Conservation (phyloP, 257 asterid species). For the Scutellaria baicalensis region DNA sequence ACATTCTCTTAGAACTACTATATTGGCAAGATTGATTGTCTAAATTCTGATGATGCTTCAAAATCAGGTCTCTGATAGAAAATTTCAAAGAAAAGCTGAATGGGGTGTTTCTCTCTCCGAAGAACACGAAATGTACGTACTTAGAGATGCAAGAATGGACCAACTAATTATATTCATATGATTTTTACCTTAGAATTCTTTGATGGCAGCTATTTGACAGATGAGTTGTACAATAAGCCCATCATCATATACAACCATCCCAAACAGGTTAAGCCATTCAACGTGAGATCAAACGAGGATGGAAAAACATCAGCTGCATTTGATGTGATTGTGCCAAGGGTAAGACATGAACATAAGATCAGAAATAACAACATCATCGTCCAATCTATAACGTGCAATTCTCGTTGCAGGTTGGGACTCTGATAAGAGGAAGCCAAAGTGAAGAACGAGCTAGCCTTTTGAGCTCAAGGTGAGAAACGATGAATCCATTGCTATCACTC, state of each 20-base stretch:
- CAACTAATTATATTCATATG: background rate
- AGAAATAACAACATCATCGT: background rate
- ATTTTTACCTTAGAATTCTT: background rate
- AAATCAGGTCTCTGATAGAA: slow-evolving; percentile 38
- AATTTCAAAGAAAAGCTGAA: slow-evolving; percentile 35
- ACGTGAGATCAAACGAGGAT: slow-evolving; percentile 55
- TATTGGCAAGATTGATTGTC: background rate
- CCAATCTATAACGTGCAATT: background rate
- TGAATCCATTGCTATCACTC: background rate
- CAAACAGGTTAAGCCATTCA: slow-evolving; percentile 59
- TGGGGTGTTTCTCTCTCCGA: slow-evolving; percentile 68
- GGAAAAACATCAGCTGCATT: slow-evolving; percentile 70
- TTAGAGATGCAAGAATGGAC: background rate
- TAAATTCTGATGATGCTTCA: slow-evolving; percentile 1
- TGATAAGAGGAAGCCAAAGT: slow-evolving; percentile 76
- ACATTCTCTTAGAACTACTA: background rate
- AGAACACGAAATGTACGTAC: slow-evolving; percentile 69
- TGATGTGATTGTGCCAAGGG: slow-evolving; percentile 75
- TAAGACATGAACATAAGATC: background rate
- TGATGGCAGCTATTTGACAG: slow-evolving; percentile 52
- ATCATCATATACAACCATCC: slow-evolving; percentile 69
- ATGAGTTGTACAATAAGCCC: slow-evolving; percentile 56
- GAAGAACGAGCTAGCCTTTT: slow-evolving; percentile 62
- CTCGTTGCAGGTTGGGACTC: slow-evolving; percentile 51
- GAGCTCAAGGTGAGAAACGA: slow-evolving; percentile 44